These are phyloP conservation scores for Clonostachys rhizophaga DNA, from an alignment of 2,329 filamentous ascomycete species.

Conservation along the genomic window DNA sequence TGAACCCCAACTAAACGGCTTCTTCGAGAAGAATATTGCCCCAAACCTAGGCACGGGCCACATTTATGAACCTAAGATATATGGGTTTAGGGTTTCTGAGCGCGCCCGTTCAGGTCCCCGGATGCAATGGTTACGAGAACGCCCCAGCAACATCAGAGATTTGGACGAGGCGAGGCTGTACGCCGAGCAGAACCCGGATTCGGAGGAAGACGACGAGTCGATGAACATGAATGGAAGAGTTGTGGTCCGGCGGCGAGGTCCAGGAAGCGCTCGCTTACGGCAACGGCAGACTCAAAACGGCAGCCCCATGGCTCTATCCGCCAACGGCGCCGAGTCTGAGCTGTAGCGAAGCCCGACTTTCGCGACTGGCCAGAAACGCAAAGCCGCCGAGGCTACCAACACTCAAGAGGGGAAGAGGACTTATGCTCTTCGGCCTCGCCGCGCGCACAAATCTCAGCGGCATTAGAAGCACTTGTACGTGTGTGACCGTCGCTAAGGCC, in stretches of 20 bases:
- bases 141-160: slow-evolving; percentile 74
- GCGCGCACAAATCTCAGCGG: too few species aligned
- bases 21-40: slow-evolving; percentile 80
- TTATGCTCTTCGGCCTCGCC: too few species aligned
- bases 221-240: slow-evolving; percentile 35
- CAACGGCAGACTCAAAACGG: slow-evolving; percentile 44
- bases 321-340: slow-evolving; percentile 54
- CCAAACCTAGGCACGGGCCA: slow-evolving; percentile 77
- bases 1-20: slow-evolving; percentile 71
- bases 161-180: slow-evolving; percentile 71
- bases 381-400: neutral
- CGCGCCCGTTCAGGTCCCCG: slow-evolving; percentile 83
- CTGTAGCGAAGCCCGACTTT: slow-evolving; percentile 26
- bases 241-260: slow-evolving; percentile 35
- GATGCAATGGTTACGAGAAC: slow-evolving; percentile 93
- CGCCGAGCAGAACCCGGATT: slow-evolving; percentile 47
- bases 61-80: slow-evolving; percentile 94
- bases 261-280: slow-evolving; percentile 33
- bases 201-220: slow-evolving; percentile 52
- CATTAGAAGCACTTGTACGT: too few species aligned
- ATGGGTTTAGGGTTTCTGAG: slow-evolving; percentile 93
- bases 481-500: too few species aligned
- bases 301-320: slow-evolving; percentile 51
- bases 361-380: slow-evolving; percentile 1
- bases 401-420: neutral